phyloP scores from a whole-genome alignment of 768 basidiomycete genomes.

The Pleurotus tuoliensis region DNA sequence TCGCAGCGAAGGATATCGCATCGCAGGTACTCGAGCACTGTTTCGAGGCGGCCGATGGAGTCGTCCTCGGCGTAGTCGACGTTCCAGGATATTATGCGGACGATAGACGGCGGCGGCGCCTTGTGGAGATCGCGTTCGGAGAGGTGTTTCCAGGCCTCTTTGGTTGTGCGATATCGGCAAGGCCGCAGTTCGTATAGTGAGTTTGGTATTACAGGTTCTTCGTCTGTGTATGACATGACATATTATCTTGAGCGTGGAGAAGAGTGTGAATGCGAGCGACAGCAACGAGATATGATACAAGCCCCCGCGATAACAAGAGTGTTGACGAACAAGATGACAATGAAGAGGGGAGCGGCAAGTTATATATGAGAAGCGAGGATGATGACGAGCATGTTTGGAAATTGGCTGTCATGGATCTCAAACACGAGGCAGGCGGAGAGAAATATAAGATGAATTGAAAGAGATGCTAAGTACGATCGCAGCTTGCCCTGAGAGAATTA shows the following conservation, averaged over 20 bases:
- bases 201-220: conserved; percentile 19
- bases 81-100: conserved; percentile 73
- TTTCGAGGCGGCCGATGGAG: conserved; percentile 38
- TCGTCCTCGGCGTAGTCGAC: conserved; percentile 43
- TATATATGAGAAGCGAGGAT: conserved; percentile 13
- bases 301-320: not conserved
- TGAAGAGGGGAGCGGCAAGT: not conserved
- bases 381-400: conserved; percentile 25
- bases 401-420: conserved; percentile 14
- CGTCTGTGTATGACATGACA: not conserved
- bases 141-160: conserved; percentile 43
- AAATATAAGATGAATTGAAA: not conserved
- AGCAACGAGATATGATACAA: not conserved
- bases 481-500: conserved; percentile 27
- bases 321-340: too few relatives aligned
- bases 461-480: conserved; percentile 19
- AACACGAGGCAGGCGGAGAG: conserved; percentile 28
- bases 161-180: conserved; percentile 37
- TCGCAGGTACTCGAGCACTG: conserved; percentile 53
- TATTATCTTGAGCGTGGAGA: not conserved
- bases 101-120: conserved; percentile 34
- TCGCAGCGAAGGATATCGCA: conserved; percentile 45
- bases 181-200: conserved; percentile 24
- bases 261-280: not conserved
- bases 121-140: conserved; percentile 29